Conservation (phyloP, 78 protist genomes). For the Goniomonas avonlea region DNA sequence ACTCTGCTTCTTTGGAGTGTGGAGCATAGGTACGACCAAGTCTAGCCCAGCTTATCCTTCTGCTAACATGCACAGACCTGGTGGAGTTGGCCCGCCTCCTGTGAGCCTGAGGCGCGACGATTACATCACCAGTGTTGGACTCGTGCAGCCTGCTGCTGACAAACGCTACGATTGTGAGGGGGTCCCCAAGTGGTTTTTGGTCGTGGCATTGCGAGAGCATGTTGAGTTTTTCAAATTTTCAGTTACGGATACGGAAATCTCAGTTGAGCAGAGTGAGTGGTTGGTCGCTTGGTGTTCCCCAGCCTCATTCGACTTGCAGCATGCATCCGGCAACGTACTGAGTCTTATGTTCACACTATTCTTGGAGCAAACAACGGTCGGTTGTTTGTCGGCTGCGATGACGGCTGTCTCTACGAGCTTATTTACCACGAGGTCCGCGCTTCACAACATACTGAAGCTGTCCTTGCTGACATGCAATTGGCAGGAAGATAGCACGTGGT, state of each 20-base stretch:
- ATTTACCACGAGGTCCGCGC: not conserved
- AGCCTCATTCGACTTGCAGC: too few species aligned
- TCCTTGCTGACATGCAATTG: too few species aligned
- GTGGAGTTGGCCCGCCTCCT: not conserved
- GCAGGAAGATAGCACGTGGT: too few species aligned
- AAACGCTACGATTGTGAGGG: conserved; percentile 9
- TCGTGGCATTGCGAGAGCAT: not conserved
- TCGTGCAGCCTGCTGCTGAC: not conserved
- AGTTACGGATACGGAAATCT: not conserved
- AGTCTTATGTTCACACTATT: not conserved
- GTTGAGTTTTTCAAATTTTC: conserved; percentile 10
- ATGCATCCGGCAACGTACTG: too few species aligned
- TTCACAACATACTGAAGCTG: too few species aligned
- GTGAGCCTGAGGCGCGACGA: not conserved
- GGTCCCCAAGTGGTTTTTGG: not conserved
- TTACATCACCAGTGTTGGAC: not conserved
- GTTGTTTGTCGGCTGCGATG: conserved; percentile 11
- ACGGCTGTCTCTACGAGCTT: conserved; percentile 12
- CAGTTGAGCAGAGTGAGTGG: too few species aligned
- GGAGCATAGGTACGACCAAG: too few species aligned
- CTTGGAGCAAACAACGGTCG: not conserved
- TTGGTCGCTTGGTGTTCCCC: too few species aligned
- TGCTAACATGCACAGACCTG: too few species aligned
- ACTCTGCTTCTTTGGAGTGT: not conserved
- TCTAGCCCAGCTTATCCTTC: too few species aligned